Evolutionary conservation across 1,284 basidiomycete species (phyloP).

Genomic region (Somion occarium): DNA sequence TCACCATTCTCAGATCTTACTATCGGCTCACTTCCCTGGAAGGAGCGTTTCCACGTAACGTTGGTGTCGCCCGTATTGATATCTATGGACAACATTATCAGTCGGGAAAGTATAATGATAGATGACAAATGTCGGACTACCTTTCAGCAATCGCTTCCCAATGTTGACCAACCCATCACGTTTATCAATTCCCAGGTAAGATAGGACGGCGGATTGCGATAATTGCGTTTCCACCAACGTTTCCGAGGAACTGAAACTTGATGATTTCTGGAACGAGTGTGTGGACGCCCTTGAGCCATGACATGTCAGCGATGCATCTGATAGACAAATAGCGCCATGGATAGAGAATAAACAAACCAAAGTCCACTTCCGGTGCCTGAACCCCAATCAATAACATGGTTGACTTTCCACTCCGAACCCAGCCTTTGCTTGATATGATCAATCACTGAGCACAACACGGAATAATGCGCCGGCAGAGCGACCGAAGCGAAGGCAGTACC

Average conservation of each 20-base stretch:
- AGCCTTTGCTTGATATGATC: conserved; percentile 58
- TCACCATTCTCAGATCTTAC: conserved; percentile 35
- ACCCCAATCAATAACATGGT: conserved; percentile 71
- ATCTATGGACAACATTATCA: conserved; percentile 31
- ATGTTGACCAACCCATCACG: conserved; percentile 63
- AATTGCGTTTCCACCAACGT: conserved; percentile 34
- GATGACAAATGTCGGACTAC: conserved; percentile 42
- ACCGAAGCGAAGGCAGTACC: conserved; percentile 73
- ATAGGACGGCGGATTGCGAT: conserved; percentile 45
- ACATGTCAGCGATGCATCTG: not conserved
- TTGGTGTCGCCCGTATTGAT: conserved; percentile 38
- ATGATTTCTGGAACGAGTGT: conserved; percentile 51
- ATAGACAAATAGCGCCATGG: not conserved
- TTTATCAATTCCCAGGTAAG: conserved; percentile 68
- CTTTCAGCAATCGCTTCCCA: conserved; percentile 55
- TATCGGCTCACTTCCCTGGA: conserved; percentile 42
- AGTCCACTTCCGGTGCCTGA: conserved; percentile 69
- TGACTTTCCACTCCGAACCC: conserved; percentile 51
- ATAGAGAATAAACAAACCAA: conserved; percentile 44
- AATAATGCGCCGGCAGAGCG: conserved; percentile 73
- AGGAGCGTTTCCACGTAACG: conserved; percentile 53
- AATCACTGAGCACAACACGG: conserved; percentile 64
- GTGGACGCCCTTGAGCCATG: conserved; percentile 47
- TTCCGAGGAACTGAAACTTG: conserved; percentile 11
- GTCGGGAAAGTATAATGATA: not conserved